These are phyloP conservation scores for Aspergillus terreus DNA, from an alignment of 2,329 filamentous ascomycete species.

Conservation along the genomic window DNA sequence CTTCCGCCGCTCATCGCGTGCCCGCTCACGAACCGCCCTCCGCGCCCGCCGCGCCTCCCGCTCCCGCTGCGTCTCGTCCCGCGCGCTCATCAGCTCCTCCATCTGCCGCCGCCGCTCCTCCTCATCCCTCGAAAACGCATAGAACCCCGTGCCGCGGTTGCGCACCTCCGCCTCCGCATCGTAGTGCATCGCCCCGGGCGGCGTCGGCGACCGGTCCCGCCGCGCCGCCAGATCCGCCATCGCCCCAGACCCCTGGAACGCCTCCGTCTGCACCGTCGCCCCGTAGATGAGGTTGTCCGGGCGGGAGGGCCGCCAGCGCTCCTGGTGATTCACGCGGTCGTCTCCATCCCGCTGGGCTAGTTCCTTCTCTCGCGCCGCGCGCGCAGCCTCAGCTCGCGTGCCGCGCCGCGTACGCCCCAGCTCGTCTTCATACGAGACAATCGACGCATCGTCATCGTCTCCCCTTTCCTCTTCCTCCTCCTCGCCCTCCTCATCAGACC, in stretches of 20 bases:
- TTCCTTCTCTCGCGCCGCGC: slow-evolving; percentile 54
- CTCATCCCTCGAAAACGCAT: slow-evolving; percentile 77
- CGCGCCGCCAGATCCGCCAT: slow-evolving; percentile 78
- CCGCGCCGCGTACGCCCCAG: slow-evolving; percentile 78
- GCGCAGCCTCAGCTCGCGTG: slow-evolving; percentile 65
- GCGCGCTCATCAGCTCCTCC: slow-evolving; percentile 64
- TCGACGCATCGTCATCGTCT: slow-evolving; percentile 52
- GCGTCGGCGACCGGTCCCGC: slow-evolving; percentile 74
- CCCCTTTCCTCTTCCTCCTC: slow-evolving; percentile 34
- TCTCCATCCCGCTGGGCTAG: slow-evolving; percentile 12
- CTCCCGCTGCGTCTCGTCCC: slow-evolving; percentile 64
- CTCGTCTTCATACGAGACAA: slow-evolving; percentile 88
- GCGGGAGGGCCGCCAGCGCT: slow-evolving; percentile 43
- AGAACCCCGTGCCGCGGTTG: slow-evolving; percentile 87
- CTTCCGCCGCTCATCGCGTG: slow-evolving; percentile 58
- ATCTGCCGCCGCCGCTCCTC: slow-evolving; percentile 68
- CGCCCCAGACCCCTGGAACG: slow-evolving; percentile 66
- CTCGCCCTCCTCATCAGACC: slow-evolving; percentile 32
- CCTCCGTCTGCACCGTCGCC: slow-evolving; percentile 75
- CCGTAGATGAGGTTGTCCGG: slow-evolving; percentile 77
- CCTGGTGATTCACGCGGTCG: slow-evolving; percentile 10
- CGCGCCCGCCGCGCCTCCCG: slow-evolving; percentile 55
- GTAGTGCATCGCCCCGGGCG: slow-evolving; percentile 78
- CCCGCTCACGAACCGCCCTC: slow-evolving; percentile 55
- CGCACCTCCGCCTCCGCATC: slow-evolving; percentile 79